These are phyloP conservation scores for Aquanectria penicillioides DNA, from an alignment of 2,329 filamentous ascomycete genomes.

Conservation along the genomic window DNA sequence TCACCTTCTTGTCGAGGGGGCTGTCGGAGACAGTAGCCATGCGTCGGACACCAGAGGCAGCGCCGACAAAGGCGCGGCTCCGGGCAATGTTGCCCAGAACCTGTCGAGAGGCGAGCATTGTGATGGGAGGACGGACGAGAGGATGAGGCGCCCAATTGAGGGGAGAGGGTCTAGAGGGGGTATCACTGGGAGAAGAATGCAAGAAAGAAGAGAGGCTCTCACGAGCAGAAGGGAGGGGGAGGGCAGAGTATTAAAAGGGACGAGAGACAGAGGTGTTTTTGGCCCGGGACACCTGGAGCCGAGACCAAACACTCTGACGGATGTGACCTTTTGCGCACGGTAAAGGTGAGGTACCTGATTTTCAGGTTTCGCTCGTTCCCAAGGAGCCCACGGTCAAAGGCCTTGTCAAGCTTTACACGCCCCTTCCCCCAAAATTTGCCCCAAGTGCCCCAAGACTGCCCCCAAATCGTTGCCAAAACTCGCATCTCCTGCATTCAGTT, in stretches of 20 bases:
- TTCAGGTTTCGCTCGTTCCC: constrained; percentile 18
- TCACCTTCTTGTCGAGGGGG: constrained; percentile 88
- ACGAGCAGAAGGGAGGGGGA: constrained; percentile 27
- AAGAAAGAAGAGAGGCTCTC: constrained; percentile 38
- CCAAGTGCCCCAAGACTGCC: too few relatives aligned
- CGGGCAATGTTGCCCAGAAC: constrained; percentile 72
- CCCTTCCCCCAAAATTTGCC: not conserved
- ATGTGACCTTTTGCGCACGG: constrained; percentile 27
- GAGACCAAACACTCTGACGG: constrained; percentile 28
- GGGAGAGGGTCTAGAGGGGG: constrained; percentile 39
- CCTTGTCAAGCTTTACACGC: not conserved
- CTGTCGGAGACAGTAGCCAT: constrained; percentile 89
- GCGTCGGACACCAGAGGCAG: constrained; percentile 71
- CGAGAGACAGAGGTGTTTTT: constrained; percentile 39
- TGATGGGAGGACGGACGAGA: constrained; percentile 42
- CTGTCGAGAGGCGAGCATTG: constrained; percentile 78
- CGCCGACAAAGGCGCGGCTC: constrained; percentile 64
- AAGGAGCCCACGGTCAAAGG: constrained; percentile 17
- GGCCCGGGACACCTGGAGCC: constrained; percentile 32
- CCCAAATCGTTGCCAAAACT: constrained; percentile 6
- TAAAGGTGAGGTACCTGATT: constrained; percentile 31
- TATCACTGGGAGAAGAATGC: constrained; percentile 35
- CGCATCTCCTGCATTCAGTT: constrained; percentile 16
- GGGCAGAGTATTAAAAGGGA: constrained; percentile 43
- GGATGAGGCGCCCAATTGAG: constrained; percentile 33